A percentile compares a stretch with the other conserved stretches of the same genome.
Evolutionary conservation across 768 basidiomycete genomes (phyloP).

Genomic region (Russula ochroleuca): DNA sequence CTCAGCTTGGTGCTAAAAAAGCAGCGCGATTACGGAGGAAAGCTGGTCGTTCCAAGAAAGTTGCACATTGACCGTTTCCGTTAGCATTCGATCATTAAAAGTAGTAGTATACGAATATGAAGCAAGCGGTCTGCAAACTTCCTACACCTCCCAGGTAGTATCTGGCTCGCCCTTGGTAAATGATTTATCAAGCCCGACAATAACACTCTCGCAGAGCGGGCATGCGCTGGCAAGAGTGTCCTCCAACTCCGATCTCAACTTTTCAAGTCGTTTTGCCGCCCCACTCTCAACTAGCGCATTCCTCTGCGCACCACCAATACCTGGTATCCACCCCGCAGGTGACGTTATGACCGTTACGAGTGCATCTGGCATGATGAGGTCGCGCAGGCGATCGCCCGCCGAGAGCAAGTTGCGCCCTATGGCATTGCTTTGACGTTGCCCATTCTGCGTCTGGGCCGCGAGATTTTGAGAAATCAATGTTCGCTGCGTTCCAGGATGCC

Average conservation of each 20-base stretch:
- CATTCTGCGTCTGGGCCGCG: constrained; percentile 52
- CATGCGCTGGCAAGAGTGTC: constrained; percentile 85
- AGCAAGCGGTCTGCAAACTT: constrained; percentile 4
- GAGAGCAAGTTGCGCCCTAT: constrained; percentile 78
- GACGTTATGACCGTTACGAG: constrained; percentile 79
- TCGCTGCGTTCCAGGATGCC: constrained; percentile 53
- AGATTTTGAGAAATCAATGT: constrained; percentile 76
- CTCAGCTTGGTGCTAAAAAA: constrained; percentile 76
- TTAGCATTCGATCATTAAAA: neutral
- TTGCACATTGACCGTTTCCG: constrained; percentile 55
- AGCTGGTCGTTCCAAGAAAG: constrained; percentile 74
- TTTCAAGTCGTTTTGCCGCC: constrained; percentile 61
- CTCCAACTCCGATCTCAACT: constrained; percentile 79
- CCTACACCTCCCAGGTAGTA: constrained; percentile 67
- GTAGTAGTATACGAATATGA: constrained; percentile 12
- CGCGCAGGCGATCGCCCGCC: constrained; percentile 84
- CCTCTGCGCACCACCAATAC: constrained; percentile 48
- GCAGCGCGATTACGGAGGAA: constrained; percentile 67
- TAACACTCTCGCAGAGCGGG: constrained; percentile 88
- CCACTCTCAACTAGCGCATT: constrained; percentile 46
- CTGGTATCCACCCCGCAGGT: constrained; percentile 68
- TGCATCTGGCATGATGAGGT: constrained; percentile 92
- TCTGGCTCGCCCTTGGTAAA: constrained; percentile 81
- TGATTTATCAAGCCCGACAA: constrained; percentile 79
- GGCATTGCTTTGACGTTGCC: constrained; percentile 59